A percentile compares a stretch with the other conserved stretches of the same genome.
Evolutionary conservation across 176 grass and related monocot genomes (phyloP).

Genomic region (Carex pumila): DNA sequence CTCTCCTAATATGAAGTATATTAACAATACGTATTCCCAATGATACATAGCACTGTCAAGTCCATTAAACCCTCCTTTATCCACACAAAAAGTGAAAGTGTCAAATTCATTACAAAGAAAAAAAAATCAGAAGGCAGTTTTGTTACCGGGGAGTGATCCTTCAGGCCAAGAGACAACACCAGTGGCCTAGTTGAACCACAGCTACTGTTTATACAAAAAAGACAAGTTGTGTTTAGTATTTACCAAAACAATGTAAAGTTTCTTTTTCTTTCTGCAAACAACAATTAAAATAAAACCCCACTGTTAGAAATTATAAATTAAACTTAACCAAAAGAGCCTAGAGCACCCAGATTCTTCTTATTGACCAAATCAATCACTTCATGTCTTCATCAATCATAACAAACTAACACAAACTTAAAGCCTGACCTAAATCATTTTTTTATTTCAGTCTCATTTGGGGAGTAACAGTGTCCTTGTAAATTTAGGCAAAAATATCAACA

Average conservation of each 20-base stretch:
- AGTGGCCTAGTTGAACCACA: conserved; percentile 52
- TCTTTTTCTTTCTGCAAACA: background rate
- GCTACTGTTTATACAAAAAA: conserved; percentile 32
- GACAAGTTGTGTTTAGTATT: background rate
- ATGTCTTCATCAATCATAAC: background rate
- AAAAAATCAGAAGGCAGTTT: conserved; percentile 1
- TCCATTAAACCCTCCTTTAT: background rate
- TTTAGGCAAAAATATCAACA: background rate
- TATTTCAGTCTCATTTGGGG: background rate
- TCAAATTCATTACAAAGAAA: background rate
- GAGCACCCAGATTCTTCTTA: background rate
- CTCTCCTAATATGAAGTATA: background rate
- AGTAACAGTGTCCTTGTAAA: background rate
- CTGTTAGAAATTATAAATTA: background rate
- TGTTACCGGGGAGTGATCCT: conserved; percentile 81
- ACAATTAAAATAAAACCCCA: background rate
- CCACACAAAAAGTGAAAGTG: background rate
- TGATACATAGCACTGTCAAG: background rate
- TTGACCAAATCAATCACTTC: background rate
- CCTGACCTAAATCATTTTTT: background rate
- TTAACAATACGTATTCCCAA: background rate
- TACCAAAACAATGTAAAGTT: background rate
- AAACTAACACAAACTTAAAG: background rate
- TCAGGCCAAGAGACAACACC: conserved; percentile 89
- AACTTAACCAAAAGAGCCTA: background rate